phyloP scores from a whole-genome alignment of 1,284 basidiomycete species.

The Gymnopus androsaceus region DNA sequence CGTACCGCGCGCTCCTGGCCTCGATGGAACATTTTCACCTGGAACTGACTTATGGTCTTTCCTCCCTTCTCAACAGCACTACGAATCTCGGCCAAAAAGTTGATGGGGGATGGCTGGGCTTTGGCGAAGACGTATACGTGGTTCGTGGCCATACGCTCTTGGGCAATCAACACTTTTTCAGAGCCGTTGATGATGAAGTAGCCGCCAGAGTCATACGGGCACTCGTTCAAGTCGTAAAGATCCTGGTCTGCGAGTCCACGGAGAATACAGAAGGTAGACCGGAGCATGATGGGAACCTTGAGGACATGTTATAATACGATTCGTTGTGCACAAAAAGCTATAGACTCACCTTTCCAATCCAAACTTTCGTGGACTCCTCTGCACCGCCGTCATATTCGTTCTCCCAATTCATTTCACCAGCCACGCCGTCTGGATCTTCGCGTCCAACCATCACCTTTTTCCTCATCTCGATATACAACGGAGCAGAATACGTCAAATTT shows the following conservation, averaged over 20 bases:
- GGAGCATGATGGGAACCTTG: conserved; percentile 94
- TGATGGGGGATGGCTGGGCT: conserved; percentile 94
- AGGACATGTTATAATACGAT: conserved; percentile 14
- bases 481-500: conserved; percentile 95
- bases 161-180: conserved; percentile 98
- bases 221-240: conserved; percentile 92
- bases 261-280: conserved; percentile 94
- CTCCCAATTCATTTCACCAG: conserved; percentile 85
- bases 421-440: conserved; percentile 79
- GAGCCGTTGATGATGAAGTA: conserved; percentile 99
- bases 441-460: conserved; percentile 82
- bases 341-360: conserved; percentile 87
- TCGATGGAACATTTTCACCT: conserved; percentile 95
- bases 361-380: conserved; percentile 82
- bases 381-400: conserved; percentile 66
- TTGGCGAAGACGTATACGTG: conserved; percentile 99
- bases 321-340: not conserved
- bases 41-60: conserved; percentile 97
- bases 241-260: conserved; percentile 78
- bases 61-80: conserved; percentile 98
- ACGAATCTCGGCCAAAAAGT: conserved; percentile 95
- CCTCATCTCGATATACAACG: conserved; percentile 95
- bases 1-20: conserved; percentile 84
- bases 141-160: conserved; percentile 99
- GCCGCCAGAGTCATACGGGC: conserved; percentile 96